phyloP scores from a whole-genome alignment of 129 eudicot genomes.

The Calendula officinalis region DNA sequence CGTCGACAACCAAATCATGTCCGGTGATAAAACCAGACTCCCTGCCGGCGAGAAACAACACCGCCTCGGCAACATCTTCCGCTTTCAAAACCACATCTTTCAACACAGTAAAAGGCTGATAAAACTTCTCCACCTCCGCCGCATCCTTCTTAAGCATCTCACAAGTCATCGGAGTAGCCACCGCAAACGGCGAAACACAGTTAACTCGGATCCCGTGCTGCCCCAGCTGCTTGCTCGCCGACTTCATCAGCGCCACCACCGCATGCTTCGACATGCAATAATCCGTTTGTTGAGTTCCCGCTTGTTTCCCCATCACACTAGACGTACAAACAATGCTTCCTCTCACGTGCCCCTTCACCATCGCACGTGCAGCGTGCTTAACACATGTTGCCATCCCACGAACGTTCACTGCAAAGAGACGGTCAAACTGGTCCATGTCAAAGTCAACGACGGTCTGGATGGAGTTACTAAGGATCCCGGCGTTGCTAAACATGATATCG shows the following conservation, averaged over 20 bases:
- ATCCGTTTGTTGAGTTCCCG: conserved; percentile 8
- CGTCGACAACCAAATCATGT: conserved; percentile 29
- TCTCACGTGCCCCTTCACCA: conserved; percentile 24
- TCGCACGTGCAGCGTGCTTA: conserved; percentile 28
- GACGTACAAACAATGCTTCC: conserved; percentile 35
- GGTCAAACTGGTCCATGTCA: conserved; percentile 18
- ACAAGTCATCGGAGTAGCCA: conserved; percentile 29
- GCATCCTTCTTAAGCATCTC: background rate
- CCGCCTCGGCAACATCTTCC: conserved; percentile 31
- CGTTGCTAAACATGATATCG: conserved; percentile 45
- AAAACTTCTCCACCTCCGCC: conserved; percentile 21
- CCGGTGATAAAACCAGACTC: conserved; percentile 34
- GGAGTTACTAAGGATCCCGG: conserved; percentile 16
- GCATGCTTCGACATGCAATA: conserved; percentile 40
- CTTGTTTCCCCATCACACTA: conserved; percentile 21
- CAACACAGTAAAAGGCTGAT: conserved; percentile 2
- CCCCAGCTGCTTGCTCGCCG: conserved; percentile 30
- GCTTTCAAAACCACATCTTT: conserved; percentile 26
- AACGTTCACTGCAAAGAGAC: conserved; percentile 13
- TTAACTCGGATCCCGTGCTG: conserved; percentile 20
- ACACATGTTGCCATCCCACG: conserved; percentile 33
- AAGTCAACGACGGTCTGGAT: conserved; percentile 15
- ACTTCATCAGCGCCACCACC: conserved; percentile 30
- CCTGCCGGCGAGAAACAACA: conserved; percentile 29
- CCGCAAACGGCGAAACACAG: conserved; percentile 14